Evolutionary conservation across 306 rosid genomes (phyloP), one percentile per base, ranked within the genome.

Genomic region (Rosa persica): DNA sequence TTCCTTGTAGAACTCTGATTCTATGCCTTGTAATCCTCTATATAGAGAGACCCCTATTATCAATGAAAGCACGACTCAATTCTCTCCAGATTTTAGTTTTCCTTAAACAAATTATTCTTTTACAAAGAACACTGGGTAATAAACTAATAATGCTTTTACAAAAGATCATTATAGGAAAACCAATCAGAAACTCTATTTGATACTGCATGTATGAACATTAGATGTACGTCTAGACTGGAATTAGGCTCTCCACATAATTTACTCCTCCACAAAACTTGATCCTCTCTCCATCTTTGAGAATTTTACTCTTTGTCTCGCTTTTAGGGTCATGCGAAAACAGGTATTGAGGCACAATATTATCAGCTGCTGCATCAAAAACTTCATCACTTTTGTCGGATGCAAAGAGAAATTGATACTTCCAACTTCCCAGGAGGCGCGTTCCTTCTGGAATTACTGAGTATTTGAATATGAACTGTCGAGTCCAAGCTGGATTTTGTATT

Each of bases 361-460:
- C 20, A 3, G 7, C 27, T 7, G 3, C 61, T 15, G 1, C 47
- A 20, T 5, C 19, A 2, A 20, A 8, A 12, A 4, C 39, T 11
- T 25, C 42, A 62, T 62, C 68, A 1, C 42, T 62, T 27, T 27
- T 5, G 1, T 30, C 20, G 20, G 6, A 27, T 62, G n/a, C 20
- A 30, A 62, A 27, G 42, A 54, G 16, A 54, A 16, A 11, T 12
- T n/a, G 51, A 54, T 73, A 67, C 51, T 36, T 73, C 77, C 77
- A 73, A 11, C 17, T 17, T 49, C 77, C 67, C 23, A 38, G 7
- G 6, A n/a, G 0, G 19, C 0, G 6, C 12, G 6, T 2, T 20
- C 3, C 3, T 20, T 22, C 36, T 9, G 5, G 3, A n/a, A n/a
- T 38, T 12, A 39, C 2, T 3, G 27, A 8, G 39, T 30, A 6